Conservation (phyloP, 2,329 filamentous ascomycete species). For the Neoascochyta sp. region DNA sequence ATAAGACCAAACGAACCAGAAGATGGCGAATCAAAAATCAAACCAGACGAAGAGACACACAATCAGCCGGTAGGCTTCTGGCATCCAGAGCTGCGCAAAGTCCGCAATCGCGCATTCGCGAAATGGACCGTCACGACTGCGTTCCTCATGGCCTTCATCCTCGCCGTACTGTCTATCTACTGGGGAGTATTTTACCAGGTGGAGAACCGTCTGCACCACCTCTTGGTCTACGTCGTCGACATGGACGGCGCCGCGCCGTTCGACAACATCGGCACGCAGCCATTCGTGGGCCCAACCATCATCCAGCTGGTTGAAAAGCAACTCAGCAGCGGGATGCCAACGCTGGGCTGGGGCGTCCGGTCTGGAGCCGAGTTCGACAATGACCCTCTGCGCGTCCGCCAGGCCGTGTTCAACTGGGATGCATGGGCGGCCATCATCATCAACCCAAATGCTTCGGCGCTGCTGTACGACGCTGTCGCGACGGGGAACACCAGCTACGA, state of each 20-base stretch:
- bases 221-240: constrained; percentile 57
- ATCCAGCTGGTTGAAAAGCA: constrained; percentile 46
- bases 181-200: constrained; percentile 57
- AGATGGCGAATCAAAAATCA: too few relatives aligned
- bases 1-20: too few relatives aligned
- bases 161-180: constrained; percentile 57
- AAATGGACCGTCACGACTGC: constrained; percentile 46
- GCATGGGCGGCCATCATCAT: constrained; percentile 61
- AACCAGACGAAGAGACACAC: too few relatives aligned
- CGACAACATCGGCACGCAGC: constrained; percentile 38
- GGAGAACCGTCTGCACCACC: constrained; percentile 44
- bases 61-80: constrained; percentile 49
- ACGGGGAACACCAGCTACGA: constrained; percentile 58
- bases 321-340: constrained; percentile 36
- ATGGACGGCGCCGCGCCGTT: constrained; percentile 60
- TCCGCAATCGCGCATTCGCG: constrained; percentile 38
- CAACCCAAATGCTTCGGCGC: constrained; percentile 58
- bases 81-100: constrained; percentile 40
- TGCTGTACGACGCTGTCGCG: constrained; percentile 54
- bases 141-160: constrained; percentile 54
- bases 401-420: constrained; percentile 57
- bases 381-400: constrained; percentile 55
- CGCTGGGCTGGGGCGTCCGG: constrained; percentile 51
- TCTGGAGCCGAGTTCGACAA: constrained; percentile 52
- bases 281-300: constrained; percentile 57